Evolutionary conservation across 1,139 yeast species (phyloP).

Genomic region (Taphrina sp.): DNA sequence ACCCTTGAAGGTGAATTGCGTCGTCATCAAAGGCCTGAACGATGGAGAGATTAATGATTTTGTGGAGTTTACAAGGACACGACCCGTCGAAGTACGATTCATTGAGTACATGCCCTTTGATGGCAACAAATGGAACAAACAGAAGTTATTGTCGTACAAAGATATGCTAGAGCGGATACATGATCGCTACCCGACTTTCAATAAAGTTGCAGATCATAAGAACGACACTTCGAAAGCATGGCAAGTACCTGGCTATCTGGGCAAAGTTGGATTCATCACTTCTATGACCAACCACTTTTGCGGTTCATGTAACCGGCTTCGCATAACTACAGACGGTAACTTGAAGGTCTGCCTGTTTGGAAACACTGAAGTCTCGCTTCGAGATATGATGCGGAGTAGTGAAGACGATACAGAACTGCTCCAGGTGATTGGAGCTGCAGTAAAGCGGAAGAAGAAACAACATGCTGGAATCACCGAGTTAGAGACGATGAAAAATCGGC

Average conservation of each 20-base stretch:
- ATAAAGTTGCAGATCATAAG: constrained; percentile 30
- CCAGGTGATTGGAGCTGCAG: constrained; percentile 49
- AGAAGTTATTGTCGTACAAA: constrained; percentile 49
- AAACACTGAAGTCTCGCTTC: constrained; percentile 51
- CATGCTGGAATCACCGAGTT: constrained; percentile 54
- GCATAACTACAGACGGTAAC: constrained; percentile 55
- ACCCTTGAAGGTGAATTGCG: constrained; percentile 51
- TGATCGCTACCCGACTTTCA: constrained; percentile 39
- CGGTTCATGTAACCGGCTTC: constrained; percentile 51
- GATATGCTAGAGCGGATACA: constrained; percentile 47
- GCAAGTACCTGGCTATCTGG: constrained; percentile 47
- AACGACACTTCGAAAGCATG: constrained; percentile 51
- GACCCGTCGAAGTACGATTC: constrained; percentile 51
- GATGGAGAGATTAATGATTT: constrained; percentile 54
- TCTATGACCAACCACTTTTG: constrained; percentile 57
- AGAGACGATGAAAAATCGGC: constrained; percentile 51
- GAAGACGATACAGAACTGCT: constrained; percentile 44
- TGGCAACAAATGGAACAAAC: constrained; percentile 53
- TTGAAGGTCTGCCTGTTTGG: constrained; percentile 55
- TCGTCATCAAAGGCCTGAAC: constrained; percentile 52
- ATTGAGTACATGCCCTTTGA: constrained; percentile 59
- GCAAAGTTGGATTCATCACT: constrained; percentile 53
- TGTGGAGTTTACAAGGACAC: constrained; percentile 47
- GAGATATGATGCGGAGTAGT: constrained; percentile 48
- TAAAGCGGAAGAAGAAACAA: constrained; percentile 49